Evolutionary conservation across 2,329 filamentous ascomycete genomes (phyloP).

Genomic region (Lomentospora prolificans): DNA sequence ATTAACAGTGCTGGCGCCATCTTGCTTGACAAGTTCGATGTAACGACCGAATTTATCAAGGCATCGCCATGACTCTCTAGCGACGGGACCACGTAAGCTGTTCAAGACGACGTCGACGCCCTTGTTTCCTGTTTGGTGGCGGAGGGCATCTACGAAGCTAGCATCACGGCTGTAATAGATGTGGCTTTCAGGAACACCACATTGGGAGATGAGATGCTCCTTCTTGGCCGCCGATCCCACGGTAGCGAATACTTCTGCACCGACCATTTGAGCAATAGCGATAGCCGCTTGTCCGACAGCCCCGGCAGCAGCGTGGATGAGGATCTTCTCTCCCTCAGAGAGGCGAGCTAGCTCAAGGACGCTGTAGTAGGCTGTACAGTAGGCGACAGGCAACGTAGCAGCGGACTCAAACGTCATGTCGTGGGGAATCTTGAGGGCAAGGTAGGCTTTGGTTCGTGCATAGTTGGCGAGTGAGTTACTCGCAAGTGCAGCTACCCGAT

Average conservation of each 20-base stretch:
- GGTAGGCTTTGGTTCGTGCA: slow-evolving; percentile 21
- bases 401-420: slow-evolving; percentile 26
- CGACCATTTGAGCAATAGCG: slow-evolving; percentile 25
- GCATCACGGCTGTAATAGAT: slow-evolving; percentile 19
- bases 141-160: slow-evolving; percentile 15
- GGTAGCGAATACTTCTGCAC: slow-evolving; percentile 32
- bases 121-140: slow-evolving; percentile 24
- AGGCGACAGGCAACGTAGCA: slow-evolving; percentile 30
- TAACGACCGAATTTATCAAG: slow-evolving; percentile 35
- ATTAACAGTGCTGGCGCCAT: slow-evolving; percentile 27
- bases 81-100: slow-evolving; percentile 30
- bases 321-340: slow-evolving; percentile 24
- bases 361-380: slow-evolving; percentile 29
- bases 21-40: slow-evolving; percentile 32
- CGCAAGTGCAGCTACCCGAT: slow-evolving; percentile 55
- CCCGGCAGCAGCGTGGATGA: slow-evolving; percentile 29
- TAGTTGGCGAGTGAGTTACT: slow-evolving; percentile 24
- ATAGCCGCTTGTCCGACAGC: slow-evolving; percentile 30
- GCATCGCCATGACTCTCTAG: slow-evolving; percentile 32
- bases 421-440: slow-evolving; percentile 26
- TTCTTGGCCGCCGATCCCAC: slow-evolving; percentile 30
- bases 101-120: slow-evolving; percentile 64
- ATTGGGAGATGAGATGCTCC: slow-evolving; percentile 25
- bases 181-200: slow-evolving; percentile 23
- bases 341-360: slow-evolving; percentile 29